These are phyloP conservation scores for Termitomyces sp. DNA, from an alignment of 768 basidiomycete genomes.

Conservation along the genomic window DNA sequence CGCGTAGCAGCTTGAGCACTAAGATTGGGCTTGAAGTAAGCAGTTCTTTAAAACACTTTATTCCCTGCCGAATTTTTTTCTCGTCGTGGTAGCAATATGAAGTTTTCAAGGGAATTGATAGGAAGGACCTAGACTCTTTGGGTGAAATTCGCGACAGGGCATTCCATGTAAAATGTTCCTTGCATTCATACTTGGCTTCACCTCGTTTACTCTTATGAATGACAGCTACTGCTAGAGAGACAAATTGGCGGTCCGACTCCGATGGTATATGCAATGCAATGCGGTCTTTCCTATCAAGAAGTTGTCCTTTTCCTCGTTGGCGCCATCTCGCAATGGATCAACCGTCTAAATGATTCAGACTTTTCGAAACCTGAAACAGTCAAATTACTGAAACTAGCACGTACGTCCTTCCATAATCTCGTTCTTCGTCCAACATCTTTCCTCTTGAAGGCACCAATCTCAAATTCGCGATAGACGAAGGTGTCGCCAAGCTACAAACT, in stretches of 20 bases:
- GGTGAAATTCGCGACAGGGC: conserved; percentile 79
- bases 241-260: conserved; percentile 84
- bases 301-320: conserved; percentile 85
- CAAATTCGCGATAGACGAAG: conserved; percentile 88
- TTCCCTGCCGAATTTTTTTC: neutral
- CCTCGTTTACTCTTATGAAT: neutral
- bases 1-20: neutral
- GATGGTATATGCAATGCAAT: conserved; percentile 84
- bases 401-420: conserved; percentile 35
- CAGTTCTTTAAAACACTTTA: neutral
- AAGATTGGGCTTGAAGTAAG: conserved; percentile 49
- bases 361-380: conserved; percentile 63
- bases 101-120: conserved; percentile 80
- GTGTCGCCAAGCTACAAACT: conserved; percentile 73
- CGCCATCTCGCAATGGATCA: conserved; percentile 88
- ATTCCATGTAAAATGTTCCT: conserved; percentile 51
- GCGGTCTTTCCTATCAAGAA: conserved; percentile 67
- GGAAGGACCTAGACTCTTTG: conserved; percentile 72
- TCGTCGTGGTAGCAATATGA: conserved; percentile 36
- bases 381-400: conserved; percentile 67
- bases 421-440: neutral
- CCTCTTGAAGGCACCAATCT: conserved; percentile 56
- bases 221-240: conserved; percentile 60
- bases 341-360: conserved; percentile 79
- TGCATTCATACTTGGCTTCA: neutral